phyloP scores from a whole-genome alignment of 1,284 basidiomycete species.

The Entoloma clypeatum region DNA sequence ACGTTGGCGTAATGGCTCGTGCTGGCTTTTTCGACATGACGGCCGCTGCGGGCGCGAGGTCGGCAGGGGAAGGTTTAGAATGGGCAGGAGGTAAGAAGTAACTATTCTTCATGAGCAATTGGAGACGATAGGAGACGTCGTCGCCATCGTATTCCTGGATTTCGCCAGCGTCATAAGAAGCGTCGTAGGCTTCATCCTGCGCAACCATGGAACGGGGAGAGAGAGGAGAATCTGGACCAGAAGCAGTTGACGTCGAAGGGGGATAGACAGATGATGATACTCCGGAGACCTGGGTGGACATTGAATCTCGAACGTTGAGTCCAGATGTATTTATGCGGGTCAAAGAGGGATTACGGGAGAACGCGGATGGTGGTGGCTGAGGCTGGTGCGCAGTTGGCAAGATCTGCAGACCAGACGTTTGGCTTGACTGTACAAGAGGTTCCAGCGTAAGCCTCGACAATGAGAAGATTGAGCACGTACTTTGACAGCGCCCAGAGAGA shows the following conservation, averaged over 20 bases:
- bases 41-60: conserved; percentile 42
- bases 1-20: conserved; percentile 48
- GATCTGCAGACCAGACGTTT: conserved; percentile 27
- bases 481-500: conserved; percentile 25
- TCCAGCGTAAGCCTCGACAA: conserved; percentile 14
- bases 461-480: conserved; percentile 26
- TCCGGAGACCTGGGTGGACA: conserved; percentile 46
- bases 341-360: conserved; percentile 41
- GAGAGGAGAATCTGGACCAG: conserved; percentile 49
- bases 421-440: conserved; percentile 27
- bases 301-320: conserved; percentile 37
- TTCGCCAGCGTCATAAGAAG: conserved; percentile 46
- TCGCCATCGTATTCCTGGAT: conserved; percentile 64
- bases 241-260: conserved; percentile 58
- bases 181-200: conserved; percentile 39
- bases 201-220: conserved; percentile 52
- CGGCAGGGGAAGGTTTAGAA: conserved; percentile 65
- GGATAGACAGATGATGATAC: conserved; percentile 74
- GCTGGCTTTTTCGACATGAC: conserved; percentile 38
- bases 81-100: conserved; percentile 84
- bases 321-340: conserved; percentile 29
- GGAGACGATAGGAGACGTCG: conserved; percentile 77
- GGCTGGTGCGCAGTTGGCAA: conserved; percentile 17
- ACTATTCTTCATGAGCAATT: conserved; percentile 75
- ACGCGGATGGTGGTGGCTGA: conserved; percentile 37